Evolutionary conservation across 1,284 basidiomycete genomes (phyloP).

Genomic region (Athelia sp.): DNA sequence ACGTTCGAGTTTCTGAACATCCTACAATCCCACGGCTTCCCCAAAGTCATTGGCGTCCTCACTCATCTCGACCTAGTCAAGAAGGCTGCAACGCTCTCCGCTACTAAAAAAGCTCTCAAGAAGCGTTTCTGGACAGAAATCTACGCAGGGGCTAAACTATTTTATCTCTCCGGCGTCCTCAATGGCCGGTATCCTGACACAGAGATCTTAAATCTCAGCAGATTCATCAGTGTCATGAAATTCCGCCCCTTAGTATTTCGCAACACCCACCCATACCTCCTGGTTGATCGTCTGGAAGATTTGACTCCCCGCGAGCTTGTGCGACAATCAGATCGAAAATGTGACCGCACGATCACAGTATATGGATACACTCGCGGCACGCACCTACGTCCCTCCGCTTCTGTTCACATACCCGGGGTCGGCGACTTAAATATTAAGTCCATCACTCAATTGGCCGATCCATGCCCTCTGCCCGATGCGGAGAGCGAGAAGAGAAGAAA

Average conservation of each 20-base stretch:
- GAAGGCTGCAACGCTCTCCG: conserved; percentile 82
- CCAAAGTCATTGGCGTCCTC: conserved; percentile 96
- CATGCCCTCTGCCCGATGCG: conserved; percentile 89
- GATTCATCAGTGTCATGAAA: conserved; percentile 98
- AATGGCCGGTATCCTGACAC: conserved; percentile 98
- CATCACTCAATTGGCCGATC: conserved; percentile 81
- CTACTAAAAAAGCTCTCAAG: conserved; percentile 94
- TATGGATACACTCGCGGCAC: conserved; percentile 96
- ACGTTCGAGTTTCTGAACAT: conserved; percentile 99
- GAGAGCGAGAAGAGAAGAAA: conserved; percentile 92
- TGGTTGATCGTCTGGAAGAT: conserved; percentile 96
- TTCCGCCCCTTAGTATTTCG: conserved; percentile 97
- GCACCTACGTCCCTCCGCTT: conserved; percentile 77
- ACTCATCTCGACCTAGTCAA: conserved; percentile 98
- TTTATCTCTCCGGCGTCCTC: conserved; percentile 96
- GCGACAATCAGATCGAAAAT: conserved; percentile 76
- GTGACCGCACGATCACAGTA: conserved; percentile 86
- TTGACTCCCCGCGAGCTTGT: conserved; percentile 87
- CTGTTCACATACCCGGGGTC: conserved; percentile 93
- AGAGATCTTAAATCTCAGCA: conserved; percentile 93
- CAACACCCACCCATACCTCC: conserved; percentile 91
- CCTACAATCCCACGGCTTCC: conserved; percentile 95
- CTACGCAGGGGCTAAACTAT: conserved; percentile 97
- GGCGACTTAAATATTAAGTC: conserved; percentile 81
- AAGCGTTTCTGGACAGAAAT: conserved; percentile 99